phyloP scores from a whole-genome alignment of 768 basidiomycete genomes.

The Krasilnikovozyma curviuscula region DNA sequence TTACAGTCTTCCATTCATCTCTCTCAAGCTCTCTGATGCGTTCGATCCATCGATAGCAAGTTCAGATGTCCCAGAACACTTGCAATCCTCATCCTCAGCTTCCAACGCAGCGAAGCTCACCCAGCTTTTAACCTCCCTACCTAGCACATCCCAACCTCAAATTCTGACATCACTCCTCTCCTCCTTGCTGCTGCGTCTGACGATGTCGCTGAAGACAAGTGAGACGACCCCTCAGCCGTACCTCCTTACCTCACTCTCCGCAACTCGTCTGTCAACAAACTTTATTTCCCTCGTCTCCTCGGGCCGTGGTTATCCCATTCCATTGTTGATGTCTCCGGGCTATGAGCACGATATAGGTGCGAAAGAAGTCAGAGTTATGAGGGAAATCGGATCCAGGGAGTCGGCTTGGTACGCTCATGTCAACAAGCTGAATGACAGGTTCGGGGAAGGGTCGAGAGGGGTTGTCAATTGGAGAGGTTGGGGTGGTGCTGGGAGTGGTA shows the following conservation, averaged over 20 bases:
- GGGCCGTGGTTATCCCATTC: constrained; percentile 8
- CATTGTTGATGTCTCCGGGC: constrained; percentile 1
- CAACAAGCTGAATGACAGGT: not conserved
- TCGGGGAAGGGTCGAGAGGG: not conserved
- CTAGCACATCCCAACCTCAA: constrained; percentile 6
- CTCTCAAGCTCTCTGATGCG: too few relatives aligned
- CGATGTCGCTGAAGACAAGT: not conserved
- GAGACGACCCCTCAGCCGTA: not conserved
- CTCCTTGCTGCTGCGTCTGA: constrained; percentile 7
- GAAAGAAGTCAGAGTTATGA: constrained; percentile 1
- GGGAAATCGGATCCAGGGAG: constrained; percentile 6
- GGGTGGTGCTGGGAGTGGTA: not conserved
- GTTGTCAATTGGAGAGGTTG: not conserved
- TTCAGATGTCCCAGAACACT: not conserved
- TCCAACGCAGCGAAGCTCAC: not conserved
- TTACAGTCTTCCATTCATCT: too few relatives aligned
- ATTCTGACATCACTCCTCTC: constrained; percentile 1
- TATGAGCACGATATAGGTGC: constrained; percentile 1
- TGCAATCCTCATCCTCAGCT: not conserved
- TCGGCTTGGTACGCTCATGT: constrained; percentile 4
- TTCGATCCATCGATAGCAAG: not conserved
- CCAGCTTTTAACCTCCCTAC: constrained; percentile 3
- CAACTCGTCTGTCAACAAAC: constrained; percentile 4
- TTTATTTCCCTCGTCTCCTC: constrained; percentile 3
- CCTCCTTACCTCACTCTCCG: constrained; percentile 2